A percentile compares a stretch with the other conserved stretches of the same genome.
Conservation (phyloP, 192 early-diverging fungal genomes). For the Coemansia sp. region DNA sequence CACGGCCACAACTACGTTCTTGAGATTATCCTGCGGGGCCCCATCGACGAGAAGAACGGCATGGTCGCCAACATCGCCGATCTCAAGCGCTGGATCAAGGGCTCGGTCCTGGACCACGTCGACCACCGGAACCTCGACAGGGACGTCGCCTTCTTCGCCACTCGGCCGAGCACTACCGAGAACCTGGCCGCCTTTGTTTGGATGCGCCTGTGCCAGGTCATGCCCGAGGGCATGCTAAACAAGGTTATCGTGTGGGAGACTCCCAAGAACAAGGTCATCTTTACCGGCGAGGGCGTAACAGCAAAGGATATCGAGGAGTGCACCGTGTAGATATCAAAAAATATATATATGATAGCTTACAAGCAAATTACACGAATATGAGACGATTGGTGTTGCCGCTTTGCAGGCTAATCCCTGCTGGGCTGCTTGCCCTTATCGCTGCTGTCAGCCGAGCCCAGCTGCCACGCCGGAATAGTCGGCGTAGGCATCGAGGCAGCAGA, state of each 20-base stretch:
- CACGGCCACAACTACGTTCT: slow-evolving; percentile 92
- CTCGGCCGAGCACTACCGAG: slow-evolving; percentile 75
- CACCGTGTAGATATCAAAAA: slow-evolving; percentile 7
- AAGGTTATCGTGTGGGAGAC: slow-evolving; percentile 47
- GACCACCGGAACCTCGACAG: slow-evolving; percentile 88
- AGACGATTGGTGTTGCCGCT: neutral
- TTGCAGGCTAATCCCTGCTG: neutral
- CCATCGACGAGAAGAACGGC: slow-evolving; percentile 70
- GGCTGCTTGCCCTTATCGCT: slow-evolving; percentile 31
- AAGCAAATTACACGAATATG: neutral
- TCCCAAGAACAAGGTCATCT: slow-evolving; percentile 45
- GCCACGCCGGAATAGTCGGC: slow-evolving; percentile 67
- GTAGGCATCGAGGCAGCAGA: slow-evolving; percentile 27
- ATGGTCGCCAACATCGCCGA: slow-evolving; percentile 86
- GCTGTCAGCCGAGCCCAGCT: slow-evolving; percentile 52
- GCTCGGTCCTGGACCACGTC: slow-evolving; percentile 69
- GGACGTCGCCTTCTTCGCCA: slow-evolving; percentile 76
- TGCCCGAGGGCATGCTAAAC: slow-evolving; percentile 37
- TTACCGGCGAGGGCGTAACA: slow-evolving; percentile 43
- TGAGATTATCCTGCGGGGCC: slow-evolving; percentile 40
- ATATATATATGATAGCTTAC: neutral
- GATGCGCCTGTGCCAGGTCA: slow-evolving; percentile 47
- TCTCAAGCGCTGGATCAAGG: slow-evolving; percentile 75
- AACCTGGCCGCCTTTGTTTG: slow-evolving; percentile 88
- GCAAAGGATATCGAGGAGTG: slow-evolving; percentile 25